Conservation (phyloP, 495 filamentous ascomycete species). For the Halenospora varia region DNA sequence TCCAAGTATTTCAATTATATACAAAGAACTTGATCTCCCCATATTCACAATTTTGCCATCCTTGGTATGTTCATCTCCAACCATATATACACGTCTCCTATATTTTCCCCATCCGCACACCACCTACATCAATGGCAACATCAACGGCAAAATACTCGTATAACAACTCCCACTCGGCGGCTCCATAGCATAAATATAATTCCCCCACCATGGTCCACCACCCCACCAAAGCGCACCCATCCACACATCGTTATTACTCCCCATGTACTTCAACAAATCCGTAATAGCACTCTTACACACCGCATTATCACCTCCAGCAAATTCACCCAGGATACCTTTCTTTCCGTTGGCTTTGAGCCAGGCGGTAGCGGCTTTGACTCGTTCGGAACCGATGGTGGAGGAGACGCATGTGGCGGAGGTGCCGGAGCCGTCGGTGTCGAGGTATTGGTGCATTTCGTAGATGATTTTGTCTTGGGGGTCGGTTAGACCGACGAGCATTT, state of each 20-base stretch:
- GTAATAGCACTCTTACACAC: constrained; percentile 59
- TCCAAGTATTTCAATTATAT: too few relatives aligned
- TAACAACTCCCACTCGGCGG: constrained; percentile 8
- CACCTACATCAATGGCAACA: constrained; percentile 6
- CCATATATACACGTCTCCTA: too few relatives aligned
- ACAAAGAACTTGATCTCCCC: too few relatives aligned
- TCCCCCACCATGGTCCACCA: constrained; percentile 19
- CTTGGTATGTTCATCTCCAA: too few relatives aligned
- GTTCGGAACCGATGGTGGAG: constrained; percentile 54
- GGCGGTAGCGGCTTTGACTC: constrained; percentile 56
- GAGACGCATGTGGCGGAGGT: constrained; percentile 51
- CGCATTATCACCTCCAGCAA: constrained; percentile 62
- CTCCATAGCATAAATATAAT: constrained; percentile 10
- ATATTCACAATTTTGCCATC: too few relatives aligned
- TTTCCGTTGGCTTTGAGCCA: constrained; percentile 69
- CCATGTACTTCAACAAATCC: constrained; percentile 58
- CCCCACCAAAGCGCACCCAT: constrained; percentile 64
- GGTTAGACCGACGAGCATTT: constrained; percentile 41
- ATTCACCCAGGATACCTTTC: constrained; percentile 65
- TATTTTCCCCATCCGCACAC: too few relatives aligned
- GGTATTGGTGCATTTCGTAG: constrained; percentile 47
- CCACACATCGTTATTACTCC: constrained; percentile 65
- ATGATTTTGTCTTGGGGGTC: constrained; percentile 43
- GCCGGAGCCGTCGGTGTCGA: constrained; percentile 52
- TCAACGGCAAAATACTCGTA: constrained; percentile 5